Conservation (phyloP, 331 rosid genomes). For the Quercus lobata region DNA sequence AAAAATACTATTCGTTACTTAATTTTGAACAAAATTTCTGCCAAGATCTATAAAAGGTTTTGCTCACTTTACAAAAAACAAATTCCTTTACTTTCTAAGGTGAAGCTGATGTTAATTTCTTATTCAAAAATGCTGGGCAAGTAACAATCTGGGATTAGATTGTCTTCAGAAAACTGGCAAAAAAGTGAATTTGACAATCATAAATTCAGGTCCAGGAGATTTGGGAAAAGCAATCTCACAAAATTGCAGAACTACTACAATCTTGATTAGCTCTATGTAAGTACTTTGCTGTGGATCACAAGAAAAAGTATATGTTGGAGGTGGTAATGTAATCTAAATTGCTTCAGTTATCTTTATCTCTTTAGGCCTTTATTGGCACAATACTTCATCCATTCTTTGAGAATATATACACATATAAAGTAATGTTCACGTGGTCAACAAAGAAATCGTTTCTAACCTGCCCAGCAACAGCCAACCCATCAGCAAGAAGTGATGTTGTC, state of each 20-base stretch:
- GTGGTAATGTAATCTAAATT: background rate
- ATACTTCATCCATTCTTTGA: background rate
- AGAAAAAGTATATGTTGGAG: background rate
- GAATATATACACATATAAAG: background rate
- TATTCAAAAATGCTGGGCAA: background rate
- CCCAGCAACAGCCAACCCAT: constrained; percentile 94
- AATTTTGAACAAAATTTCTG: background rate
- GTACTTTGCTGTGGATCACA: background rate
- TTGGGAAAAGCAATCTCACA: background rate
- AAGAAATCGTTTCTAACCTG: constrained; percentile 55
- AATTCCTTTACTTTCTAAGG: background rate
- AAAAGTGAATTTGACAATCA: background rate
- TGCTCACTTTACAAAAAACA: background rate
- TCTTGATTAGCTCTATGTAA: background rate
- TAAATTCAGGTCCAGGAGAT: background rate
- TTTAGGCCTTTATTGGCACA: background rate
- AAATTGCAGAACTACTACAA: background rate
- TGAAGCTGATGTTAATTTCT: background rate
- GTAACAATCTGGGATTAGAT: background rate
- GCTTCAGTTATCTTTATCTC: background rate
- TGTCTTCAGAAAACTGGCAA: background rate
- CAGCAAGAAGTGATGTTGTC: constrained; percentile 90
- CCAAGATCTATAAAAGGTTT: background rate
- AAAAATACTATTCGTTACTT: background rate
- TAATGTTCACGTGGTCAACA: background rate